Evolutionary conservation across 495 filamentous ascomycete species (phyloP), one percentile per base, ranked within the genome.

Genomic region (Penicillium cataractarum): DNA sequence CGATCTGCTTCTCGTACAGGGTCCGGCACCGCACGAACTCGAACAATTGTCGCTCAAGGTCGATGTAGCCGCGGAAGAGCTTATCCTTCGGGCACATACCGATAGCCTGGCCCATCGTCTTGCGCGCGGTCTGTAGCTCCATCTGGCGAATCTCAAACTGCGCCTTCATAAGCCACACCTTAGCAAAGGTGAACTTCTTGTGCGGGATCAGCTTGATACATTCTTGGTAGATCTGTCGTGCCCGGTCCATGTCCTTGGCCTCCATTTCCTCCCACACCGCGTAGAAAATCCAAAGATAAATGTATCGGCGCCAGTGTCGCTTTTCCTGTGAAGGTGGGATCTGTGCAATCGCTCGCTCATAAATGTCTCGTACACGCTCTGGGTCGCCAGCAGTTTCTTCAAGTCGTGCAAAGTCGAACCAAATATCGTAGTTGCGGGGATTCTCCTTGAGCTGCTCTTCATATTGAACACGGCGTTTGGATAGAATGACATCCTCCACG

Each of bases 251-350:
- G 67, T 98, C 93, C 65, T 89, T 89, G 26, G 85, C 85, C 58
- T 92, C 89, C 81, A 89, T 86, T 70, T 98, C 95, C 73, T 97
- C 94, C 87, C 89, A 98, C 19, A 97, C 76, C 1, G 96, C 95
- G 76, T 99, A 99, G 79, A 97, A 97, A 49, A 97, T 86, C 90
- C 94, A 99, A 4, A 99, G 84, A 74, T 97, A 99, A 62, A 99
- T 96, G 72, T 99, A 99, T 26, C 95, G 82, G 60, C 95, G 84
- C 95, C 95, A 99, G 75, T 98, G 93, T 39, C 95, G 86, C 80
- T 99, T 99, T 77, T 98, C 95, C 66, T 96, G 91, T 4, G 92
- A 96, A 10, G 95, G 95, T 17, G 95, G 95, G 10, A 98, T 87
- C 67, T 99, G 95, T 29, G 95, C 93, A 69, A 99, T 97, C 1